phyloP scores from a whole-genome alignment of 75 land plant genomes.

The Larix kaempferi region DNA sequence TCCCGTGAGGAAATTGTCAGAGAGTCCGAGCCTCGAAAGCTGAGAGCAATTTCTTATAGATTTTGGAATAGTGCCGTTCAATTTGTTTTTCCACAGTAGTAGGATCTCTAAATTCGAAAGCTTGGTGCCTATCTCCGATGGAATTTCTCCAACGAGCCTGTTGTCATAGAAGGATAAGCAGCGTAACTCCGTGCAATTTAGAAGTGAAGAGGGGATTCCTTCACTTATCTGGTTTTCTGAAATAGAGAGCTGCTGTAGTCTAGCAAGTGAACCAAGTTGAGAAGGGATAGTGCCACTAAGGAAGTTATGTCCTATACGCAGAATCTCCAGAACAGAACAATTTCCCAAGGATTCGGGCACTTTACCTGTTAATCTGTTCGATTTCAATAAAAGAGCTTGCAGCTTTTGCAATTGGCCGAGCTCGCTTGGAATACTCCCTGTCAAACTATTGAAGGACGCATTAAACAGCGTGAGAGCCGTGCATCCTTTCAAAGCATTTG shows the following conservation, averaged over 20 bases:
- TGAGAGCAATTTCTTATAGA: slow-evolving; percentile 25
- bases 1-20: slow-evolving; percentile 39
- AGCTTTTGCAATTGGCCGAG: slow-evolving; percentile 31
- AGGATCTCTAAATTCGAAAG: slow-evolving; percentile 18
- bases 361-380: slow-evolving; percentile 14
- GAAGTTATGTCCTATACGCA: slow-evolving; percentile 23
- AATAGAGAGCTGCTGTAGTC: slow-evolving; percentile 14
- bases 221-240: slow-evolving; percentile 21
- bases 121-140: slow-evolving; percentile 25
- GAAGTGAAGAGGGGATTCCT: slow-evolving; percentile 14
- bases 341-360: slow-evolving; percentile 12
- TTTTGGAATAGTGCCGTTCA: slow-evolving; percentile 33
- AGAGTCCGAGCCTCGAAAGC: slow-evolving; percentile 38
- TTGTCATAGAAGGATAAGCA: slow-evolving; percentile 26
- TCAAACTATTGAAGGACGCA: slow-evolving; percentile 37
- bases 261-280: slow-evolving; percentile 20
- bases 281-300: slow-evolving; percentile 38
- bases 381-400: slow-evolving; percentile 10
- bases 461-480: slow-evolving; percentile 36
- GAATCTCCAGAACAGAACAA: slow-evolving; percentile 1
- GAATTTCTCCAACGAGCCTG: slow-evolving; percentile 27
- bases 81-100: slow-evolving; percentile 26
- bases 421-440: slow-evolving; percentile 39
- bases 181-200: slow-evolving; percentile 7
- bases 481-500: slow-evolving; percentile 43